Evolutionary conservation across 805 yeast genomes (phyloP).

Genomic region (Monosporozyma siamensis): DNA sequence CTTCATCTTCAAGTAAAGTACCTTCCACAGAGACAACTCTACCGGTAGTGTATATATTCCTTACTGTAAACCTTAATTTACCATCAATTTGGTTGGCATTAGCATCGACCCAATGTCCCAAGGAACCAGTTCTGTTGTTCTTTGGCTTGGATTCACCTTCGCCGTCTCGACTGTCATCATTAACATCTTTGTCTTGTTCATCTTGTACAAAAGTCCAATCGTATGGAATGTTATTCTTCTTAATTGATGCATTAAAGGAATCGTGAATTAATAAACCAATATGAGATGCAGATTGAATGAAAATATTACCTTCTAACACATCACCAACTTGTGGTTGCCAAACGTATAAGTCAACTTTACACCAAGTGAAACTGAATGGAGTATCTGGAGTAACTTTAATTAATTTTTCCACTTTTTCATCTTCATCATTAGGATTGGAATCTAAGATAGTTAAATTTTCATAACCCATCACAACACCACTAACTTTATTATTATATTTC

Average conservation of each 20-base stretch:
- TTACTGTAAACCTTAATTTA: slow-evolving; percentile 66
- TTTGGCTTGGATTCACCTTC: slow-evolving; percentile 9
- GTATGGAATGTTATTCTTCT: slow-evolving; percentile 74
- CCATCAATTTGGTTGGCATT: slow-evolving; percentile 72
- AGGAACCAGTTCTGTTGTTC: slow-evolving; percentile 35
- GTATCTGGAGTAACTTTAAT: slow-evolving; percentile 68
- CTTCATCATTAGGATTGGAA: slow-evolving; percentile 36
- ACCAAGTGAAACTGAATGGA: slow-evolving; percentile 87
- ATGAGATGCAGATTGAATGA: slow-evolving; percentile 91
- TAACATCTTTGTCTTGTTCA: slow-evolving; percentile 41
- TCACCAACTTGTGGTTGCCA: slow-evolving; percentile 94
- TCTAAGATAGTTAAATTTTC: slow-evolving; percentile 48
- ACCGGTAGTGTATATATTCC: slow-evolving; percentile 64
- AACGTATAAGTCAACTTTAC: slow-evolving; percentile 66
- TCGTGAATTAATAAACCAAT: slow-evolving; percentile 86
- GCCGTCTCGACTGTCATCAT: slow-evolving; percentile 12
- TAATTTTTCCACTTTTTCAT: slow-evolving; percentile 34
- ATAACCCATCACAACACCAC: slow-evolving; percentile 81
- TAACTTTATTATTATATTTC: slow-evolving; percentile 62
- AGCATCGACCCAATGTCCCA: slow-evolving; percentile 85
- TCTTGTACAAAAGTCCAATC: slow-evolving; percentile 79
- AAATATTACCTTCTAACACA: slow-evolving; percentile 72
- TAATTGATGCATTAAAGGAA: slow-evolving; percentile 89
- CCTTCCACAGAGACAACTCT: slow-evolving; percentile 83
- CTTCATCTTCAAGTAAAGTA: slow-evolving; percentile 42